Conservation (phyloP, 106 monocot genomes). For the Apostasia shenzhenica region DNA sequence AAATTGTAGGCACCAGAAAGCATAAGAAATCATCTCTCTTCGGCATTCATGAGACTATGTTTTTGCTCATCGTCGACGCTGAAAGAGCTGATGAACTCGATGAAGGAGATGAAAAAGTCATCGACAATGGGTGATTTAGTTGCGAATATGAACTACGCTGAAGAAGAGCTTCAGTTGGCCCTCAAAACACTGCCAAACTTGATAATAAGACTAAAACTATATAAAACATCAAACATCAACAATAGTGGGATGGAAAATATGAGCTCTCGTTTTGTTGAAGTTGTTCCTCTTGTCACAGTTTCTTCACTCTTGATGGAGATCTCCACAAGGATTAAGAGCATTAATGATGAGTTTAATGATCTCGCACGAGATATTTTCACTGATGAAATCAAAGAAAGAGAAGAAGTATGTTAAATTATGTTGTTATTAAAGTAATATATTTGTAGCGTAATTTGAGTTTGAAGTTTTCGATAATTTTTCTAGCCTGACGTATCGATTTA, state of each 20-base stretch:
- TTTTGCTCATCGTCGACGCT: slow-evolving; percentile 22
- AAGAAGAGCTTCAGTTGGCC: slow-evolving; percentile 30
- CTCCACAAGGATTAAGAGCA: slow-evolving; percentile 29
- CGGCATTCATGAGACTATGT: slow-evolving; percentile 31
- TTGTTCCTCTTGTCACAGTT: slow-evolving; percentile 26
- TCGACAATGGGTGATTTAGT: slow-evolving; percentile 18
- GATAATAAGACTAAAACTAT: neutral
- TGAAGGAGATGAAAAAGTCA: slow-evolving; percentile 30
- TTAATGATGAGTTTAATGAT: slow-evolving; percentile 20
- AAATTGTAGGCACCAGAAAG: slow-evolving; percentile 10
- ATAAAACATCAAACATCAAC: neutral
- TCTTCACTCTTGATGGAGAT: slow-evolving; percentile 45
- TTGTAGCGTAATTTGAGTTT: too few relatives aligned
- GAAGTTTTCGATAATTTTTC: too few relatives aligned
- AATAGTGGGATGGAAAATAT: neutral
- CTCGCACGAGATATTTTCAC: slow-evolving; percentile 3
- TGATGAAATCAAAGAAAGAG: too few relatives aligned
- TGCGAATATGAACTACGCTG: slow-evolving; percentile 32
- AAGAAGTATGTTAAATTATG: too few relatives aligned
- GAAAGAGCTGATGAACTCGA: slow-evolving; percentile 29
- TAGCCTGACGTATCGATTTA: too few relatives aligned
- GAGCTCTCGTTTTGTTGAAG: slow-evolving; percentile 13
- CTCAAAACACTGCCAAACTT: slow-evolving; percentile 11
- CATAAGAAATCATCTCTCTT: slow-evolving; percentile 22
- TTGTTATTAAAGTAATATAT: too few relatives aligned